Evolutionary conservation across 345 rosid species (phyloP).

Genomic region (rapeseed (Brassica napus)): DNA sequence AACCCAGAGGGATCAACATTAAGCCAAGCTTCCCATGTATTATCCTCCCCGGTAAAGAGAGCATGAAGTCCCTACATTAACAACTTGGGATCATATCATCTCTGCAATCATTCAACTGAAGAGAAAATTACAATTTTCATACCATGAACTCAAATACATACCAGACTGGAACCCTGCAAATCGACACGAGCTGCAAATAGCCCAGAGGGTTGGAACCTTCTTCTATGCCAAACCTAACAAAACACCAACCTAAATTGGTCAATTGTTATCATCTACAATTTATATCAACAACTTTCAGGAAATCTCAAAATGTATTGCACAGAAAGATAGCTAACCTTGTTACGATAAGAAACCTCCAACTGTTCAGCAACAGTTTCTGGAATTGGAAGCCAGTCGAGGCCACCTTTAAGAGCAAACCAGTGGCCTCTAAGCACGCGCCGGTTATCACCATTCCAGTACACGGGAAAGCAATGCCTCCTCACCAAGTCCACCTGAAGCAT

Average conservation of each 20-base stretch:
- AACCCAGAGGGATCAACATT: constrained; percentile 77
- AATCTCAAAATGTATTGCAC: background rate
- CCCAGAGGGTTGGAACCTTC: constrained; percentile 90
- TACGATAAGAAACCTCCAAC: constrained; percentile 77
- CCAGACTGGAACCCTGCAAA: constrained; percentile 78
- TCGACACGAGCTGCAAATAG: constrained; percentile 97
- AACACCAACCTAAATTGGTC: too few relatives aligned
- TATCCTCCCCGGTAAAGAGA: constrained; percentile 90
- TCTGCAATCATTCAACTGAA: constrained; percentile 11
- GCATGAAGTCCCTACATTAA: constrained; percentile 80
- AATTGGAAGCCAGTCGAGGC: constrained; percentile 91
- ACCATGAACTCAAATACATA: constrained; percentile 44
- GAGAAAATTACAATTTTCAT: background rate
- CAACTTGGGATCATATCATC: constrained; percentile 12
- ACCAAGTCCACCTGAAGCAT: constrained; percentile 77
- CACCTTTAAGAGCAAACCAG: constrained; percentile 96
- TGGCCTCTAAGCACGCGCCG: constrained; percentile 95
- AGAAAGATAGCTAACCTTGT: constrained; percentile 53
- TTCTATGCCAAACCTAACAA: constrained; percentile 99
- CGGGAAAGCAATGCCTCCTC: constrained; percentile 79
- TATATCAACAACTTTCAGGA: background rate
- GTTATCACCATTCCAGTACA: constrained; percentile 95
- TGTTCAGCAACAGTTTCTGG: constrained; percentile 93
- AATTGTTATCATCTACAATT: too few relatives aligned
- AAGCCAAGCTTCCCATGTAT: constrained; percentile 97